Base-by-base conservation (phyloP, 1,284 basidiomycete species). In the Phylloporus sp. region DNA sequence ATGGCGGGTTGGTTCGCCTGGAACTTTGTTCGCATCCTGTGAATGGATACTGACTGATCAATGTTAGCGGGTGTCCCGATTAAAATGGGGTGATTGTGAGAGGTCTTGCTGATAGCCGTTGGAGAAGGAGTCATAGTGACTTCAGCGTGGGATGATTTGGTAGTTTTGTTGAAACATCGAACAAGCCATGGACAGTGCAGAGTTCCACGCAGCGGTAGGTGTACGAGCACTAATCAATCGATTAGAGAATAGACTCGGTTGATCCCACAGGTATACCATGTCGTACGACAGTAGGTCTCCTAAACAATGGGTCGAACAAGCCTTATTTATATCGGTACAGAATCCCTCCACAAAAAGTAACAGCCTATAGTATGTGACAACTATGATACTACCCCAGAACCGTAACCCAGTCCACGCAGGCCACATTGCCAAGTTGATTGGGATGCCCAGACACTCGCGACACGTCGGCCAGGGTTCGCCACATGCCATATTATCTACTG, bases 391-490 rank as follows among this genome's bases (percentile, higher is more conserved):
- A 37, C 19, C 25, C 52, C 45, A n/a, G 20, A 45, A 27, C 39
- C 25, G 23, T 20, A 49, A 64, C 6, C 23, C 27, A 41, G 43
- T 35, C 39, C 23, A 20, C 47, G 19, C 45, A 92, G 94, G 94
- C 1, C 93, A 95, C 76, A 88, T 96, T 62, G 94, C 94, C 14
- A 94, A 91, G 74, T 82, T 96, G 25, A 86, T 94, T 56, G 93
- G 93, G 23, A 94, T 93, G 88, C 94, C 94, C 0, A 85, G 84
- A 27, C 89, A 96, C 81, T 89, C 94, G 1, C 85, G 94, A 68
- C 94, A 94, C 74, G 94, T 96, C 45, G 94, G 94, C 2, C 93
- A 95, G 87, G 91, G 94, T 93, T 70, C 68, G 84, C 52, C 29
- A 61, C 37, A 37, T 56, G 6, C 19, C 6, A 17, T 32, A n/a